Percentiles rank a stretch among this genome's conserved stretches.
phyloP scores from a whole-genome alignment of 2,329 filamentous ascomycete genomes.

The Alternaria solani region DNA sequence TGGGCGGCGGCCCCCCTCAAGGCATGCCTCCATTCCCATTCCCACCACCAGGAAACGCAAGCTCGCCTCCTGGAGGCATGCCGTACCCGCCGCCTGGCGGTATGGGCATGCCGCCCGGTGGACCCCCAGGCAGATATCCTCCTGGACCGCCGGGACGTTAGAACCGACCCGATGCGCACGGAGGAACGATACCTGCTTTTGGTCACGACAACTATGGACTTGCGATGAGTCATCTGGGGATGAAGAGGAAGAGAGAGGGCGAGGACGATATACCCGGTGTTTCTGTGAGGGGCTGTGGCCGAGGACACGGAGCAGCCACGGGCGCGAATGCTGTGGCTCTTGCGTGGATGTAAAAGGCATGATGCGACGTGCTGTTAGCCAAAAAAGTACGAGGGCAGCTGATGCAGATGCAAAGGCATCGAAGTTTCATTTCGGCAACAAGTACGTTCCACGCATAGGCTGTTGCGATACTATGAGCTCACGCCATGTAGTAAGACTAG shows the following conservation, averaged over 20 bases:
- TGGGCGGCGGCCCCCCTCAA: conserved; percentile 32
- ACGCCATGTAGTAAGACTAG: conserved; percentile 21
- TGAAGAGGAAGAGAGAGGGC: conserved; percentile 22
- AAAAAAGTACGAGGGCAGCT: neutral
- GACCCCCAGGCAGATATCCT: conserved; percentile 36
- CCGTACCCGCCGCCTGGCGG: conserved; percentile 22
- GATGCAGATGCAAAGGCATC: neutral
- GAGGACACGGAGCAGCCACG: conserved; percentile 24
- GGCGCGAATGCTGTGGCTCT: conserved; percentile 30
- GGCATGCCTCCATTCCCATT: conserved; percentile 45
- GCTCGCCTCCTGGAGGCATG: conserved; percentile 46
- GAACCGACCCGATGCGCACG: conserved; percentile 20
- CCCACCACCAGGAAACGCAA: conserved; percentile 34
- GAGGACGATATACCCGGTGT: conserved; percentile 27
- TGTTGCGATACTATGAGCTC: conserved; percentile 10
- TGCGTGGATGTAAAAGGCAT: conserved; percentile 17
- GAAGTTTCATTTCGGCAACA: neutral
- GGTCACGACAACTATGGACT: conserved; percentile 6
- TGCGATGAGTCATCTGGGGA: conserved; percentile 5
- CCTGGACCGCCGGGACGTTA: conserved; percentile 39
- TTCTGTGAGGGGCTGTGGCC: conserved; percentile 16
- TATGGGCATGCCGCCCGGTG: conserved; percentile 33
- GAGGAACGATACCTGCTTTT: conserved; percentile 13
- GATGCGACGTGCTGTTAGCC: neutral
- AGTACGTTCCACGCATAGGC: neutral